Conservation (phyloP, 495 filamentous ascomycete genomes). For the Lentithecium fluviatile region DNA sequence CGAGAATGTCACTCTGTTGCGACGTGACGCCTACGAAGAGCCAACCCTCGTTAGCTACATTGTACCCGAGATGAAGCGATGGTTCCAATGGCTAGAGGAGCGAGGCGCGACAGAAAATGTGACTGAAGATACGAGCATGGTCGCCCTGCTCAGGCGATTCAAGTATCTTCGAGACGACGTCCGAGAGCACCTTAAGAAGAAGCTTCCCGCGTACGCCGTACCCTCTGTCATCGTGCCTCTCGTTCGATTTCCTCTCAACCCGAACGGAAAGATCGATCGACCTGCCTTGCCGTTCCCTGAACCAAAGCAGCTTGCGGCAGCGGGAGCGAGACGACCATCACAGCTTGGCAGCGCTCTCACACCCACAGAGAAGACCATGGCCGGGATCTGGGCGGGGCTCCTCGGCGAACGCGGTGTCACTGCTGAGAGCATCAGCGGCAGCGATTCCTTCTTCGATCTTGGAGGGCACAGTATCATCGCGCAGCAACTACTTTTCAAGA, state of each 20-base stretch:
- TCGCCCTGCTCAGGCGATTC: constrained; percentile 62
- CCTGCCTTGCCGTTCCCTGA: constrained; percentile 90
- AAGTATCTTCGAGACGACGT: constrained; percentile 68
- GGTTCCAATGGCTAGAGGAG: constrained; percentile 64
- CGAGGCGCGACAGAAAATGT: constrained; percentile 53
- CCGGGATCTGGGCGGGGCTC: constrained; percentile 66
- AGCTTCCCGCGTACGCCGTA: constrained; percentile 78
- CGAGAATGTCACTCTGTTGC: constrained; percentile 84
- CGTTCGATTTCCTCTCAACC: constrained; percentile 79
- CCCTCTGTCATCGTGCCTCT: constrained; percentile 79
- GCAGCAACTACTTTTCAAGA: constrained; percentile 76
- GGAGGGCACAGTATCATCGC: constrained; percentile 87
- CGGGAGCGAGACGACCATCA: constrained; percentile 40
- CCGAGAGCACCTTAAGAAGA: constrained; percentile 69
- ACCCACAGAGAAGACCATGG: constrained; percentile 66
- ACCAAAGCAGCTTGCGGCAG: constrained; percentile 58
- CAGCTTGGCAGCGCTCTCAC: constrained; percentile 46
- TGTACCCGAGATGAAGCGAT: constrained; percentile 75
- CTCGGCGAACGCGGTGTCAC: constrained; percentile 32
- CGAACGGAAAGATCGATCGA: constrained; percentile 93
- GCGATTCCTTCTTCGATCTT: constrained; percentile 76
- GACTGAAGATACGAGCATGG: constrained; percentile 52
- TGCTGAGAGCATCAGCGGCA: constrained; percentile 36
- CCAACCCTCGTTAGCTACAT: constrained; percentile 84
- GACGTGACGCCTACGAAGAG: constrained; percentile 88